These are phyloP conservation scores for Leucoagaricus sp. DNA, from an alignment of 1,284 basidiomycete species.

Conservation along the genomic window DNA sequence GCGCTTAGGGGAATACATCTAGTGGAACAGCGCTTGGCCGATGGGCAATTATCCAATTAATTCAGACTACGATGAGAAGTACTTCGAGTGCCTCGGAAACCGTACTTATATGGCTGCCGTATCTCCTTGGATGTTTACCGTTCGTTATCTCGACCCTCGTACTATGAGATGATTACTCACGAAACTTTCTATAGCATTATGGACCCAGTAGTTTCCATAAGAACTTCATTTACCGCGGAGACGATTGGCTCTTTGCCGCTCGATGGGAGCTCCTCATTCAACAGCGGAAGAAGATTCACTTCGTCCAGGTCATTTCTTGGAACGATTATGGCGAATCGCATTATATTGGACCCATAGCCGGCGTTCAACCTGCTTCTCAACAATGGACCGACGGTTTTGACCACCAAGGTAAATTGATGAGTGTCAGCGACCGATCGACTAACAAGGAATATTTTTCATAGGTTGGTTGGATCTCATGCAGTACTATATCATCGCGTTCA, in stretches of 20 bases:
- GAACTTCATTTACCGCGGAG: slow-evolving; percentile 60
- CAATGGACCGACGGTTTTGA: slow-evolving; percentile 63
- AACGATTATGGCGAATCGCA: slow-evolving; percentile 60
- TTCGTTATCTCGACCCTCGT: slow-evolving; percentile 17
- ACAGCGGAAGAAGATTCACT: slow-evolving; percentile 46
- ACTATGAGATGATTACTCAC: background rate
- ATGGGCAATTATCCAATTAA: slow-evolving; percentile 39
- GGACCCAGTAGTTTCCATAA: slow-evolving; percentile 54
- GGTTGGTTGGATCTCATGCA: slow-evolving; percentile 28
- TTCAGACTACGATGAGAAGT: slow-evolving; percentile 37
- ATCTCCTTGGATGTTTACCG: slow-evolving; percentile 64
- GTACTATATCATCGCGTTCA: slow-evolving; percentile 27
- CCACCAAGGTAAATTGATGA: slow-evolving; percentile 43
- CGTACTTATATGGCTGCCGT: slow-evolving; percentile 63
- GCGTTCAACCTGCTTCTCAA: slow-evolving; percentile 49
- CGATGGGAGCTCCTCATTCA: slow-evolving; percentile 60
- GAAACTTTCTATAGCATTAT: slow-evolving; percentile 54
- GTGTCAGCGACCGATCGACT: background rate
- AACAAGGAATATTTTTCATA: background rate
- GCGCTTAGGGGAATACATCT: slow-evolving; percentile 1
- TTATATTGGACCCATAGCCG: slow-evolving; percentile 53
- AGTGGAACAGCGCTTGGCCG: slow-evolving; percentile 53
- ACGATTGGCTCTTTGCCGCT: slow-evolving; percentile 55
- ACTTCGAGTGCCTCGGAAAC: slow-evolving; percentile 35
- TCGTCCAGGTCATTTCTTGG: slow-evolving; percentile 63